A percentile compares a stretch with the other conserved stretches of the same genome.
These are phyloP conservation scores for Viola pubescens DNA, from an alignment of 441 rosid genomes.

Conservation along the genomic window DNA sequence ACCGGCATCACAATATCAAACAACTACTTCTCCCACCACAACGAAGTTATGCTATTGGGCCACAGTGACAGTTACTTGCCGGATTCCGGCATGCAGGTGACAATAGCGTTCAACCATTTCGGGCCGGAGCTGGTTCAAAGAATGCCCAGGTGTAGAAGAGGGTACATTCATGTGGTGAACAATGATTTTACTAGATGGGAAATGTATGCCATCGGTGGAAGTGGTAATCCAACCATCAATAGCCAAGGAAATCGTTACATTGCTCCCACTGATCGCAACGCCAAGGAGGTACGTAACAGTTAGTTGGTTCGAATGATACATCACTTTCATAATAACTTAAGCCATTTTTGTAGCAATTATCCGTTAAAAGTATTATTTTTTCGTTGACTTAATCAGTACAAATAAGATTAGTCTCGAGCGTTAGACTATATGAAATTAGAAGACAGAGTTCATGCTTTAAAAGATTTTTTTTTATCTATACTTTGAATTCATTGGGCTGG, in stretches of 20 bases:
- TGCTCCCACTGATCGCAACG: constrained; percentile 64
- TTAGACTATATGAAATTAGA: too few species aligned
- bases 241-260: constrained; percentile 90
- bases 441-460: too few species aligned
- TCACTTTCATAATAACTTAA: too few species aligned
- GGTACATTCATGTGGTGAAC: constrained; percentile 91
- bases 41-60: constrained; percentile 89
- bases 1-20: constrained; percentile 85
- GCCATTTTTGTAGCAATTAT: too few species aligned
- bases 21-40: constrained; percentile 84
- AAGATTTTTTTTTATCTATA: too few species aligned
- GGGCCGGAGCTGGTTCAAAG: constrained; percentile 75
- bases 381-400: too few species aligned
- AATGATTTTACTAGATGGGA: constrained; percentile 91
- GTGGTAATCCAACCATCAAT: constrained; percentile 84
- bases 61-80: constrained; percentile 79
- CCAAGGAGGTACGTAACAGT: constrained; percentile 57
- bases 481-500: too few species aligned
- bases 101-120: constrained; percentile 88
- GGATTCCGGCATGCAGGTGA: constrained; percentile 85
- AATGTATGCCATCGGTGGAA: constrained; percentile 95
- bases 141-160: constrained; percentile 85
- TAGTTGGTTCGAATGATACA: too few species aligned
- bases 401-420: too few species aligned
- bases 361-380: too few species aligned